Evolutionary conservation across 352 stramenopile genomes (phyloP).

Genomic region (Aphanomyces invadans): DNA sequence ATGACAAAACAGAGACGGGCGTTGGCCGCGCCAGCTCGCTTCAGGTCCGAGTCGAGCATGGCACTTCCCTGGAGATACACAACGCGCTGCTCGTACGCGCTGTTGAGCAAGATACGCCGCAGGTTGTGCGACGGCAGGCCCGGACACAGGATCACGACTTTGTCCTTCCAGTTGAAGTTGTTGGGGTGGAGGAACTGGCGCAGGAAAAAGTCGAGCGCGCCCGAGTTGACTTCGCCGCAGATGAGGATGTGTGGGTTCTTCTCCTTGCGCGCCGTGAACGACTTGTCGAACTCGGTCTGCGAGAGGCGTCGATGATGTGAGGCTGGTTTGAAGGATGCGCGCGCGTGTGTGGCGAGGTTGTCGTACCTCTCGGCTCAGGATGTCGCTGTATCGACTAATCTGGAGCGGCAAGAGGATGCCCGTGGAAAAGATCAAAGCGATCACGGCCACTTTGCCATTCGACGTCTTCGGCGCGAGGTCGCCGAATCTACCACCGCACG

Average conservation of each 20-base stretch:
- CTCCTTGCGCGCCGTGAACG: conserved; percentile 45
- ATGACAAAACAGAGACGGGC: conserved; percentile 68
- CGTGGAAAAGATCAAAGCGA: conserved; percentile 67
- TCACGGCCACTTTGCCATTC: conserved; percentile 46
- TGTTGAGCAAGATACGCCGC: conserved; percentile 51
- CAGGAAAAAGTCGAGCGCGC: conserved; percentile 67
- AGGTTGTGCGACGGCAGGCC: conserved; percentile 50
- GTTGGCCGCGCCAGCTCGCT: conserved; percentile 41
- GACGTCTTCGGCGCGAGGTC: conserved; percentile 14
- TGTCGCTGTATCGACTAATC: conserved; percentile 58
- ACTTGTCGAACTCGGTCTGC: conserved; percentile 72
- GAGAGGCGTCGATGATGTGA: too few relatives aligned
- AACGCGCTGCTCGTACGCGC: conserved; percentile 66
- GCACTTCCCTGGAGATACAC: conserved; percentile 72
- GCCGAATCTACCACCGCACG: conserved; percentile 20
- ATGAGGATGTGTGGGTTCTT: conserved; percentile 65
- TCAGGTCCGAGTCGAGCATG: conserved; percentile 63
- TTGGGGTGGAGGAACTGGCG: conserved; percentile 69
- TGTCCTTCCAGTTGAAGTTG: conserved; percentile 44
- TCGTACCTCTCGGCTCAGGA: conserved; percentile 56
- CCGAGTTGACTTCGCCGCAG: conserved; percentile 70
- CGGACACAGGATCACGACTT: conserved; percentile 67
- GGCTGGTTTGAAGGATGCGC: too few relatives aligned
- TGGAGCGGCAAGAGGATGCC: conserved; percentile 55
- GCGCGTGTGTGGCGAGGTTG: too few relatives aligned